These are phyloP conservation scores for Colletotrichum tanaceti DNA, from an alignment of 2,329 filamentous ascomycete species.

Conservation along the genomic window DNA sequence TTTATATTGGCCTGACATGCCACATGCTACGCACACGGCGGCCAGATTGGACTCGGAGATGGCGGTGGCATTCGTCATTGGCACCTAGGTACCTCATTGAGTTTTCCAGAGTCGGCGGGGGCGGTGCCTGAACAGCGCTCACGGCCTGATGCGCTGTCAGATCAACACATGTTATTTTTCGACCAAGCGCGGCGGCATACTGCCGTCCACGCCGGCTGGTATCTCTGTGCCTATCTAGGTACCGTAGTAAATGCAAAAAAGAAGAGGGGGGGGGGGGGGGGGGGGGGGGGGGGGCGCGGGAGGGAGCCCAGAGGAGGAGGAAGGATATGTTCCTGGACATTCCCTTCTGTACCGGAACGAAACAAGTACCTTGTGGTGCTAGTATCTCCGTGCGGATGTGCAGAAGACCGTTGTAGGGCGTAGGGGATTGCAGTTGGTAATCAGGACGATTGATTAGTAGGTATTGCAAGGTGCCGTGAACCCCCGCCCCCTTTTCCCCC, in stretches of 20 bases:
- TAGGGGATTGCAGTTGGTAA: constrained; percentile 12
- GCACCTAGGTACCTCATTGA: not conserved
- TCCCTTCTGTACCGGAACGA: no score
- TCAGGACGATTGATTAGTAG: not conserved
- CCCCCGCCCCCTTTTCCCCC: no score
- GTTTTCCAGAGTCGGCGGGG: not conserved
- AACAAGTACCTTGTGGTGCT: not conserved
- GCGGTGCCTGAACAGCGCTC: not conserved
- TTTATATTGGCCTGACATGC: not conserved
- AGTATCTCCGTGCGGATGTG: constrained; percentile 7
- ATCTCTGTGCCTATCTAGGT: no score
- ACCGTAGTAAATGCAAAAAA: not conserved
- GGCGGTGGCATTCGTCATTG: not conserved
- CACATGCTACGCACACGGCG: not conserved
- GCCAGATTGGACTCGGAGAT: not conserved
- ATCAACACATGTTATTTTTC: not conserved
- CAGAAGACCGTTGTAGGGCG: constrained; percentile 17
- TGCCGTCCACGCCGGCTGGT: not conserved
- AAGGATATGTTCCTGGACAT: not conserved
- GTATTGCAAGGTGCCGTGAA: not conserved
- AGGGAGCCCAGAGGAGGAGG: not conserved
- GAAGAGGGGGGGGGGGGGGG: no score
- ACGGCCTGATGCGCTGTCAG: not conserved
- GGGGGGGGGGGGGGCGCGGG: no score
- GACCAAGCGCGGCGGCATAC: constrained; percentile 1